These are phyloP conservation scores for Aspergillus tanneri DNA, from an alignment of 2,329 filamentous ascomycete genomes.

Conservation along the genomic window DNA sequence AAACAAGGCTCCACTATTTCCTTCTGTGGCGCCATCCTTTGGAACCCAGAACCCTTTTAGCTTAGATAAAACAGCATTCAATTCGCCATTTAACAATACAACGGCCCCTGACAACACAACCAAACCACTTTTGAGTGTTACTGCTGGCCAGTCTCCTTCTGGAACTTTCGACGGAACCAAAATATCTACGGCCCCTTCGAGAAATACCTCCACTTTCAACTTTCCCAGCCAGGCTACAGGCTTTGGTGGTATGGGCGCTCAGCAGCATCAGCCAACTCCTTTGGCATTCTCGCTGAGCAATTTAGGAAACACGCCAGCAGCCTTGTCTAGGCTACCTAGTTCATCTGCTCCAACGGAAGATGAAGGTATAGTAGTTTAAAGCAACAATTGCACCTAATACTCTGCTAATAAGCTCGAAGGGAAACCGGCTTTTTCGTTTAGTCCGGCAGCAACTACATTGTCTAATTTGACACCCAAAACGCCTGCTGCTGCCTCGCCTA, in stretches of 20 bases:
- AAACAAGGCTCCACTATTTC: no score
- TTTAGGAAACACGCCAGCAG: constrained; percentile 4
- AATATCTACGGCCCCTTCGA: neutral
- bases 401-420: constrained; percentile 11
- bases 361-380: constrained; percentile 15
- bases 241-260: neutral
- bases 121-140: constrained; percentile 8
- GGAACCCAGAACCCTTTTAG: no score
- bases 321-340: neutral
- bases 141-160: constrained; percentile 17
- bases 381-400: neutral
- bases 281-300: neutral
- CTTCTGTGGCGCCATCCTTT: no score
- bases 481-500: no score
- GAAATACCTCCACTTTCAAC: constrained; percentile 12
- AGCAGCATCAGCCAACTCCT: neutral
- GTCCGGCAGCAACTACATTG: neutral
- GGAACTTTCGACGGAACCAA: constrained; percentile 17
- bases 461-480: no score
- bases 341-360: constrained; percentile 7
- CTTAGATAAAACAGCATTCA: no score
- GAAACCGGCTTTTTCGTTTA: constrained; percentile 1
- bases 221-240: neutral
- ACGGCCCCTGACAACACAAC: neutral
- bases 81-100: constrained; percentile 7